Conservation (phyloP, 2,329 filamentous ascomycete species). For the Penicillium psychrosexuale region DNA sequence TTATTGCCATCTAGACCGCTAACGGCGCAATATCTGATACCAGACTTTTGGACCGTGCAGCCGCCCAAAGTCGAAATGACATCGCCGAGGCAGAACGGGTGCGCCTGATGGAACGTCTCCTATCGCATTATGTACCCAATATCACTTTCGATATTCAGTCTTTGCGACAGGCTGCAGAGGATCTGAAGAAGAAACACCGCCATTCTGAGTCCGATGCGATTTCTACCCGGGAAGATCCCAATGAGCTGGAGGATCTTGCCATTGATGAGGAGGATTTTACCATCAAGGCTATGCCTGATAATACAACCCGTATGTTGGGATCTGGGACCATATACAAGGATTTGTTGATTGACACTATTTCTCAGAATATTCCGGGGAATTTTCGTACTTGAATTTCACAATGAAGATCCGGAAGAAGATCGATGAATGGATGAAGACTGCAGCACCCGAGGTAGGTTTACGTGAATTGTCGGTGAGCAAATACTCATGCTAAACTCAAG, state of each 20-base stretch:
- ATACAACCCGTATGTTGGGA: constrained; percentile 37
- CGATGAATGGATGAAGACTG: constrained; percentile 43
- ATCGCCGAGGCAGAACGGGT: constrained; percentile 37
- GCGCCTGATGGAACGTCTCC: constrained; percentile 48
- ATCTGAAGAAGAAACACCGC: constrained; percentile 41
- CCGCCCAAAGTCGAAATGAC: constrained; percentile 33
- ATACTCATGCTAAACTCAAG: constrained; percentile 7
- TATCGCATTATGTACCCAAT: constrained; percentile 49
- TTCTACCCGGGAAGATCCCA: constrained; percentile 31
- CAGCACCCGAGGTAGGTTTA: constrained; percentile 35
- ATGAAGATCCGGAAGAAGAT: constrained; percentile 44
- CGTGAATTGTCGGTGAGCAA: not conserved
- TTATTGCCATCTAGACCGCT: not conserved
- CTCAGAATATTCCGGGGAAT: constrained; percentile 46
- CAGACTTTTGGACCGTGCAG: constrained; percentile 32
- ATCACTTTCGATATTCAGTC: constrained; percentile 43
- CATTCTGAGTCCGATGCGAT: constrained; percentile 32
- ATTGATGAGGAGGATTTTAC: constrained; percentile 44
- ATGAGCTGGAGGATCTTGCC: constrained; percentile 40
- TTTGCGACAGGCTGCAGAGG: constrained; percentile 44
- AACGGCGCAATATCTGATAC: not conserved
- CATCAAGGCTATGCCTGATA: constrained; percentile 40
- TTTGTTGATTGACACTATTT: not conserved
- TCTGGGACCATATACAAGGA: too few species aligned
- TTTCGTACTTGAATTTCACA: constrained; percentile 46